Conservation (phyloP, 768 basidiomycete species). For the Termitomyces sp. region DNA sequence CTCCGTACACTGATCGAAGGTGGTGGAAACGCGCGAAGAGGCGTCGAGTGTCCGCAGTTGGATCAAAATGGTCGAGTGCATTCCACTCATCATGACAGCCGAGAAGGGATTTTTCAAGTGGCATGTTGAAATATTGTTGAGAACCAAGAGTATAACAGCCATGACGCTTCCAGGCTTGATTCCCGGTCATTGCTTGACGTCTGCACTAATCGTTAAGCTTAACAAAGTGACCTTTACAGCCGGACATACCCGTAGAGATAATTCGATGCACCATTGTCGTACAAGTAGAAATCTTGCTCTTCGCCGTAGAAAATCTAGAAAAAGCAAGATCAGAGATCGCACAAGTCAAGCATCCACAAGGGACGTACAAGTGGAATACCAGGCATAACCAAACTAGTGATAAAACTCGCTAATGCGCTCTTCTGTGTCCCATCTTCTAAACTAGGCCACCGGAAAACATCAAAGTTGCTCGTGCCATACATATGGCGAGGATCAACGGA, state of each 20-base stretch:
- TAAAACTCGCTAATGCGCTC: slow-evolving; percentile 72
- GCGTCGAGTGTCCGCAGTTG: slow-evolving; percentile 73
- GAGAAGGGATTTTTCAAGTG: slow-evolving; percentile 68
- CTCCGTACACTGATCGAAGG: slow-evolving; percentile 61
- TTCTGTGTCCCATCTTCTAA: slow-evolving; percentile 78
- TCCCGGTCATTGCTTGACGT: slow-evolving; percentile 88
- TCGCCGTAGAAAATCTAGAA: slow-evolving; percentile 83
- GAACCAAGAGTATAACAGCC: slow-evolving; percentile 92
- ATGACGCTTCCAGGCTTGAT: slow-evolving; percentile 86
- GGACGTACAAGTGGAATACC: slow-evolving; percentile 70
- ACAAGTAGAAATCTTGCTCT: slow-evolving; percentile 87
- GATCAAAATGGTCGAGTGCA: slow-evolving; percentile 91
- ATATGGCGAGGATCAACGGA: slow-evolving; percentile 79
- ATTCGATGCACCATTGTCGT: slow-evolving; percentile 84
- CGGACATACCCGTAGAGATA: slow-evolving; percentile 78
- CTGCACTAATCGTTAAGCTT: slow-evolving; percentile 30
- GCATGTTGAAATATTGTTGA: slow-evolving; percentile 91
- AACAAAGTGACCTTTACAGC: not conserved
- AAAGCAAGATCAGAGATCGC: not conserved
- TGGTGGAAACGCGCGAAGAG: slow-evolving; percentile 68
- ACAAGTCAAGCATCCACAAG: not conserved
- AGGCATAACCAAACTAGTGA: slow-evolving; percentile 78
- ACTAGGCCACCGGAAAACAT: slow-evolving; percentile 92
- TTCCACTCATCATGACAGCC: slow-evolving; percentile 93
- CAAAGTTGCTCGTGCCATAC: slow-evolving; percentile 93